Evolutionary conservation across 768 basidiomycete species (phyloP).

Genomic region (Rhizopogon vesiculosus): DNA sequence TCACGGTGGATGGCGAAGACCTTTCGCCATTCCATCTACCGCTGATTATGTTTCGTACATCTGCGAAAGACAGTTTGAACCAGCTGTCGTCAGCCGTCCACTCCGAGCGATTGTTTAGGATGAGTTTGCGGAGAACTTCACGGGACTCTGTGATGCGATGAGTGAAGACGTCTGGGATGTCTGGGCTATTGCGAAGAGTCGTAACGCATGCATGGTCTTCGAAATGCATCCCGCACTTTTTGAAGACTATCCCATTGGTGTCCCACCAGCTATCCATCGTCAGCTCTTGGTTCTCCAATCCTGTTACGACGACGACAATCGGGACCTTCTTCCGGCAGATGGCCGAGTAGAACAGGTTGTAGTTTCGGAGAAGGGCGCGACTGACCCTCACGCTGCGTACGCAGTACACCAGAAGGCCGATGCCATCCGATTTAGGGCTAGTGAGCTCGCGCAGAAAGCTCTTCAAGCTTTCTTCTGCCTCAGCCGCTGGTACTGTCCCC

Average conservation of each 20-base stretch:
- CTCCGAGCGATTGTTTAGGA: constrained; percentile 15
- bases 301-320: constrained; percentile 32
- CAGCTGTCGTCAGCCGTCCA: not conserved
- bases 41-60: not conserved
- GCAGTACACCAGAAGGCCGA: constrained; percentile 31
- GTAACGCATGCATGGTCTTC: too few species aligned
- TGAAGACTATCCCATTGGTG: constrained; percentile 29
- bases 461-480: constrained; percentile 14
- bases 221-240: constrained; percentile 11
- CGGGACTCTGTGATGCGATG: constrained; percentile 13
- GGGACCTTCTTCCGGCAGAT: constrained; percentile 37
- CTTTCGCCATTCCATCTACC: not conserved
- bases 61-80: constrained; percentile 1
- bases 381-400: constrained; percentile 12
- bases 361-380: constrained; percentile 26
- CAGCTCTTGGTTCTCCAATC: constrained; percentile 29
- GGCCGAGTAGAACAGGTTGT: constrained; percentile 32
- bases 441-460: constrained; percentile 12
- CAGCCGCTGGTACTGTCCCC: constrained; percentile 6
- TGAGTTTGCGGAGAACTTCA: constrained; percentile 15
- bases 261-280: constrained; percentile 28
- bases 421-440: constrained; percentile 17
- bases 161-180: too few species aligned
- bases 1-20: not conserved
- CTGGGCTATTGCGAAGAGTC: too few species aligned